These are phyloP conservation scores for Colletotrichum liriopes DNA, from an alignment of 2,329 filamentous ascomycete species.

Conservation along the genomic window DNA sequence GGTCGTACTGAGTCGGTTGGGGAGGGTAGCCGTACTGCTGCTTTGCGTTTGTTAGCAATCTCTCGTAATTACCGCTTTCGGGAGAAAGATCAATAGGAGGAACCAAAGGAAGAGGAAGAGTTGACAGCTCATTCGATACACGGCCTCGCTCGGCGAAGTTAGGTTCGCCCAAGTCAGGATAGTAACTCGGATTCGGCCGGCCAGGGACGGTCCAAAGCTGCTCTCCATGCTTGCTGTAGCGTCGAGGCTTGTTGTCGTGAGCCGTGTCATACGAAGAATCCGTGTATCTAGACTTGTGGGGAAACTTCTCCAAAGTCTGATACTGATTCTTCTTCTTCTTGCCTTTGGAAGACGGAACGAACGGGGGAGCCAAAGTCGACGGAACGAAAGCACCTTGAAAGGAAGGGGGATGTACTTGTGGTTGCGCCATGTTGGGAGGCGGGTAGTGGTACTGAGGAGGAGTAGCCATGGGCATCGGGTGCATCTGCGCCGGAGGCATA, in stretches of 20 bases:
- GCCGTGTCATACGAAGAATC: constrained; percentile 55
- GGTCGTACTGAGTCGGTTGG: constrained; percentile 58
- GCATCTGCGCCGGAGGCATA: constrained; percentile 73
- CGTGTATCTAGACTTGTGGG: constrained; percentile 56
- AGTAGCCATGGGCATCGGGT: constrained; percentile 75
- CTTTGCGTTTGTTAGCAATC: constrained; percentile 78
- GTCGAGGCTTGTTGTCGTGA: constrained; percentile 53
- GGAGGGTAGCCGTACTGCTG: constrained; percentile 76
- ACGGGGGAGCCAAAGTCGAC: constrained; percentile 17
- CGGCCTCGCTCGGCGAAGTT: constrained; percentile 49
- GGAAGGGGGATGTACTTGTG: constrained; percentile 71
- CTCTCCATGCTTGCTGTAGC: constrained; percentile 64
- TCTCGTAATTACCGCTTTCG: constrained; percentile 79
- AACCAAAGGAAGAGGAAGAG: constrained; percentile 39
- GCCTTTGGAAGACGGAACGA: constrained; percentile 53
- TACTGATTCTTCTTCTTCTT: constrained; percentile 59
- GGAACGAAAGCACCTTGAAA: constrained; percentile 50
- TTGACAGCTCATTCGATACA: constrained; percentile 35
- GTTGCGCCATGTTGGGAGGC: constrained; percentile 68
- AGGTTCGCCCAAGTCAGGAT: constrained; percentile 40
- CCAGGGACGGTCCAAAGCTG: constrained; percentile 48
- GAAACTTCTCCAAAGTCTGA: constrained; percentile 58
- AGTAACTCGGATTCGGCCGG: constrained; percentile 22
- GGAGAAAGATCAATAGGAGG: constrained; percentile 75
- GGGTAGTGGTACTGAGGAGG: constrained; percentile 75